Conservation (phyloP, 345 rosid genomes). For the Abelmoschus esculentus region DNA sequence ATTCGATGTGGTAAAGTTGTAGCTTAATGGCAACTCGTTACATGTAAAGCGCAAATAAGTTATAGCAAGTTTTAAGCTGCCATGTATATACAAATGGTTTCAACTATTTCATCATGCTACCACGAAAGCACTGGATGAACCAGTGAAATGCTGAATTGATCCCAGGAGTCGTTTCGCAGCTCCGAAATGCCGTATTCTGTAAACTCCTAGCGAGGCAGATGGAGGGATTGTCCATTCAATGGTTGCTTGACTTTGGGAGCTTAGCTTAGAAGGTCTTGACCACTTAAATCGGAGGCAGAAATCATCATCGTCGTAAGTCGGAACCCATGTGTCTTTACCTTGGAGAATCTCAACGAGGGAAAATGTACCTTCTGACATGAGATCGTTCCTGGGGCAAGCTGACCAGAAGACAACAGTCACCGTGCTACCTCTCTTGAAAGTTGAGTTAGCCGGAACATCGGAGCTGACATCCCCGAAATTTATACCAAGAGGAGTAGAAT, state of each 20-base stretch:
- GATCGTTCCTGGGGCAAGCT: conserved; percentile 95
- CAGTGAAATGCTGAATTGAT: conserved; percentile 50
- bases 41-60: neutral
- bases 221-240: conserved; percentile 81
- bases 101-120: conserved; percentile 27
- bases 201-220: conserved; percentile 68
- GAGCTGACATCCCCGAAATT: conserved; percentile 71
- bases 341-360: conserved; percentile 73
- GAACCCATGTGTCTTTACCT: conserved; percentile 63
- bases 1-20: neutral
- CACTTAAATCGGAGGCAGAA: conserved; percentile 80
- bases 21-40: neutral
- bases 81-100: neutral
- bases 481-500: conserved; percentile 52
- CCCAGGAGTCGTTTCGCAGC: conserved; percentile 53
- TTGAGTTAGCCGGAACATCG: conserved; percentile 68
- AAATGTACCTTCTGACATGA: conserved; percentile 88
- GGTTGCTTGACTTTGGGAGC: conserved; percentile 61
- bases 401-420: conserved; percentile 81
- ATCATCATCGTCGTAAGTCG: conserved; percentile 90
- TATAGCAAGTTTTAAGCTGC: neutral
- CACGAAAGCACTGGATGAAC: conserved; percentile 51
- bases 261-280: conserved; percentile 69
- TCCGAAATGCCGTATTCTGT: conserved; percentile 70
- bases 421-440: conserved; percentile 57